These are phyloP conservation scores for Stipa capillata DNA, from an alignment of 176 grass and related monocot genomes.

Conservation along the genomic window DNA sequence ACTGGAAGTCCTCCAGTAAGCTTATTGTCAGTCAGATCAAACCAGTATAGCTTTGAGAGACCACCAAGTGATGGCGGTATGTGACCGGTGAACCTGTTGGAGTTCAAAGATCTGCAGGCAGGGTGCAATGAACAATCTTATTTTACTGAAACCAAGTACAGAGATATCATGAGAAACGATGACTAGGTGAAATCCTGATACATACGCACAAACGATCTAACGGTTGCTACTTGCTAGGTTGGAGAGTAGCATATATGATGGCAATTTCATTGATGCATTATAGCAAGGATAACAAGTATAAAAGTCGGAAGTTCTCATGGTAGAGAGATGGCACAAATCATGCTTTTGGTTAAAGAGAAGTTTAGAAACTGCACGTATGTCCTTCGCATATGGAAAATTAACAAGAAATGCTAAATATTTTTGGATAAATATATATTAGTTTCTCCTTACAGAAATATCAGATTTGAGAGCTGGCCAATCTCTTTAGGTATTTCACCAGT, in stretches of 20 bases:
- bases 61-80: slow-evolving; percentile 60
- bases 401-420: not conserved
- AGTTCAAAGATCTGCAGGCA: slow-evolving; percentile 72
- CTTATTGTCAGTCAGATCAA: slow-evolving; percentile 68
- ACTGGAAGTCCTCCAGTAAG: slow-evolving; percentile 73
- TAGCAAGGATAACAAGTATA: not conserved
- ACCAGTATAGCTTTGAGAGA: slow-evolving; percentile 74
- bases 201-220: not conserved
- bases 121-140: not conserved
- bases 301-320: not conserved
- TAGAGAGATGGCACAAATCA: not conserved
- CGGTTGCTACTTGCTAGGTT: not conserved
- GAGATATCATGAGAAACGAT: not conserved
- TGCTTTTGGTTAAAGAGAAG: not conserved
- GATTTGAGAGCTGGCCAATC: slow-evolving; percentile 52
- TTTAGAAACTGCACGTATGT: not conserved
- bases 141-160: not conserved
- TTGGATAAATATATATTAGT: not conserved
- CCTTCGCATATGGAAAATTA: not conserved
- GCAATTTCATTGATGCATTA: not conserved
- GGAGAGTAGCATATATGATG: not conserved
- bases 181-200: not conserved
- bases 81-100: slow-evolving; percentile 51
- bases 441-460: slow-evolving; percentile 61
- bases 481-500: slow-evolving; percentile 67